Base-by-base conservation (phyloP, 805 yeast genomes). In the Teunomyces barrocoloradensis region DNA sequence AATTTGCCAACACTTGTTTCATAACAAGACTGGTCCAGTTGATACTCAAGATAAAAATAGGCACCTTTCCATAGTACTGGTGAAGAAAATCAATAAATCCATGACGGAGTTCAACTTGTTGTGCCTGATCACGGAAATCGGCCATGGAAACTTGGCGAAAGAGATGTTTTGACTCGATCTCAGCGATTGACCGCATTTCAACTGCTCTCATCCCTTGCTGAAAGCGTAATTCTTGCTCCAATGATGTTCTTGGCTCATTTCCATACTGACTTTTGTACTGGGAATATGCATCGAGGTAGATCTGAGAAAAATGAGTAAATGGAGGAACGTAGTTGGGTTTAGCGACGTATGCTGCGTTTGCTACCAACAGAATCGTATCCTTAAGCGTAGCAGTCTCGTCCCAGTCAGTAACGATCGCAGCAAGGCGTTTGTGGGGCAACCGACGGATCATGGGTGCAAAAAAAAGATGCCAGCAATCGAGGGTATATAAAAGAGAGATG, bases 1-100 rank as follows among this genome's bases (percentile, higher is more conserved):
- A 55, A 1, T 18, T 33, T 2, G 39, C 13, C 15, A 70, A 53
- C 3, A 68, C 63, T 40, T 65, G 64, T 25, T 61, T 57, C 40
- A 84, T 82, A 15, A 82, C 64, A 10, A 65, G 17, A 1, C 73
- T 68, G 6, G 85, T 77, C 89, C 89, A 84, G 59, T 82, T 82
- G 41, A 82, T 80, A 53, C 87, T 82, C 28, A 83, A 53, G 1
- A 84, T 66, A 6, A 65, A 60, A 1, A 78, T 60, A 0, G 79
- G 78, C 2, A 73, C 57, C 1, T 55, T 29, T 41, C 46, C 32
- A 6, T 15, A 20, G 17, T 45, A 29, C 41, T 40, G n/a, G 37
- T 49, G 33, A 30, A 69, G 48, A 52, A 76, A 68, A 13, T 63
- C 60, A 39, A 59, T 45, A 54, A 77, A 75, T 0, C 79, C 80